Evolutionary conservation across 1,139 yeast species (phyloP), one percentile per base, ranked within the genome.

Genomic region (Yamadazyma buinensis): DNA sequence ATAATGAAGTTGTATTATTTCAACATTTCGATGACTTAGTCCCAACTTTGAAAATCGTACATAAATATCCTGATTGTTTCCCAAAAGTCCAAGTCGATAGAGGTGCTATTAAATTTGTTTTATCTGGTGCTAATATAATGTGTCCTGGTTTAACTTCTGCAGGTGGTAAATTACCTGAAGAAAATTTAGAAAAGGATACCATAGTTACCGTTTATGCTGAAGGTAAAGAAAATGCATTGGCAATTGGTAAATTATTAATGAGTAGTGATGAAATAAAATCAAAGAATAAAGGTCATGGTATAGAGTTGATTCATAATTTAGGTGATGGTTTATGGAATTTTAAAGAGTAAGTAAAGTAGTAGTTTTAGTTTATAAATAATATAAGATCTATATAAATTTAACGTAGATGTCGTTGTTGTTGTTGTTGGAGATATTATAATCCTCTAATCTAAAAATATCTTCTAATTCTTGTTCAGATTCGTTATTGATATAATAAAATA

Each of bases 111-210:
- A 90, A 90, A 61, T 90, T 90, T 52, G 95, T 90, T 15, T 66
- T 90, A 24, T 84, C 95, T 2, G 97, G 97, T 36, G 97, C 97
- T 23, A 88, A 88, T 54, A 84, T 90, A 49, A 90, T 88, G 97
- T 90, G 97, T 62, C 97, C 97, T 5, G 98, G 98, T 18, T 71
- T 90, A 45, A 90, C 97, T 0, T 85, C 95, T 14, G 73, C 85
- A 8, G 97, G 97, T 29, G 97, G 95, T 20, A 61, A 67, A 39
- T 67, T 90, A 42, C 97, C 97, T 11, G 92, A 82, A 20, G 77
- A 72, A 38, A 72, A 77, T 22, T 61, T 72, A 51, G 80, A 78
- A 34, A 69, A 76, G 48, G 95, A 76, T 37, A 71, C 80, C 15
- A 73, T 86, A 26, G 96, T 90, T 23, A 74, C 86, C 7, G 76